Evolutionary conservation across 2,329 filamentous ascomycete species (phyloP).

Genomic region (Phyllosticta citribraziliensis): DNA sequence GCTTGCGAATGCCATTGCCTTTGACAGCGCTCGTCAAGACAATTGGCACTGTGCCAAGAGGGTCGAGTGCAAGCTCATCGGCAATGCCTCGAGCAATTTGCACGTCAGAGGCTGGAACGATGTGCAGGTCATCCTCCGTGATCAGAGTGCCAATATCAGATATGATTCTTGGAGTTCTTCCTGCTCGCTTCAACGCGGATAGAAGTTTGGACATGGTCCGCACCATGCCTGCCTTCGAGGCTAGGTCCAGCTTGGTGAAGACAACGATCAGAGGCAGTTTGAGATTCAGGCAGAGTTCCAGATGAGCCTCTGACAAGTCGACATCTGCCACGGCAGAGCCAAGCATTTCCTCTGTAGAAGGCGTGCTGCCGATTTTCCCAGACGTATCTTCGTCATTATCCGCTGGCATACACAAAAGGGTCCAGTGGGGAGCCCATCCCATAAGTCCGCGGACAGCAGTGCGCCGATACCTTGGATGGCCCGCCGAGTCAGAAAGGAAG

Average conservation of each 20-base stretch:
- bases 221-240: constrained; percentile 61
- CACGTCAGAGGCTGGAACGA: constrained; percentile 44
- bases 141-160: constrained; percentile 18
- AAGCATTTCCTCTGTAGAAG: constrained; percentile 42
- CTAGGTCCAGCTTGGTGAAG: constrained; percentile 85
- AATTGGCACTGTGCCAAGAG: constrained; percentile 59
- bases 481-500: constrained; percentile 85
- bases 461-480: constrained; percentile 77
- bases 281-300: constrained; percentile 76
- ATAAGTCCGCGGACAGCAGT: constrained; percentile 85
- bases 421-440: constrained; percentile 94
- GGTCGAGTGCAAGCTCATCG: constrained; percentile 33
- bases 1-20: constrained; percentile 67
- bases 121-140: constrained; percentile 42
- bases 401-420: constrained; percentile 75
- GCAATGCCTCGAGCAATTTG: constrained; percentile 43
- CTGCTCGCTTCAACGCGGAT: constrained; percentile 64
- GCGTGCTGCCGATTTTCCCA: constrained; percentile 35
- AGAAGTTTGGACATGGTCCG: constrained; percentile 64
- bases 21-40: constrained; percentile 79
- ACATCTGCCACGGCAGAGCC: constrained; percentile 47
- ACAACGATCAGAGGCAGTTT: constrained; percentile 68
- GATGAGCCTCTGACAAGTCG: constrained; percentile 67
- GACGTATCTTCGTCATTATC: constrained; percentile 52
- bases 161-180: constrained; percentile 65